These are phyloP conservation scores for Cryptococcus jaspeensis DNA, from an alignment of 1,284 basidiomycete species.

Conservation along the genomic window DNA sequence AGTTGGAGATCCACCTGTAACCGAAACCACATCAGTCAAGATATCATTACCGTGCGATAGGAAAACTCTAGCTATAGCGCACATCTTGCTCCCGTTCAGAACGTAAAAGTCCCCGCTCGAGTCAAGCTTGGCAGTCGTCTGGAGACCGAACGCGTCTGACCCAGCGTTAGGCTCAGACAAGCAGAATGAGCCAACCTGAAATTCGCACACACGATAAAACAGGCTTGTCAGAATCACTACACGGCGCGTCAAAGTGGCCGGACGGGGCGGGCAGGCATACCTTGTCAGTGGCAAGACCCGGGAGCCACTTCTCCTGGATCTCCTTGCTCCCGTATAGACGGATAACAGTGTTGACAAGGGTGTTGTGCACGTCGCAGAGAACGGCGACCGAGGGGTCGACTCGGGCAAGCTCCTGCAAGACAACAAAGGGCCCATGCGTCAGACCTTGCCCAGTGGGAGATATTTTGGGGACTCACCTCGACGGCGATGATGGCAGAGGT, in stretches of 20 bases:
- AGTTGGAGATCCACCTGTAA: slow-evolving; percentile 91
- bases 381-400: slow-evolving; percentile 96
- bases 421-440: background rate
- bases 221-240: background rate
- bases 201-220: no score
- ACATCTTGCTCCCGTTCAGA: slow-evolving; percentile 94
- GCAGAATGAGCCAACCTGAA: slow-evolving; percentile 90
- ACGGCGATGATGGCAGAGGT: slow-evolving; percentile 94
- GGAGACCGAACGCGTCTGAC: slow-evolving; percentile 94
- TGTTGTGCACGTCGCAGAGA: slow-evolving; percentile 97
- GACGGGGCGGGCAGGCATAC: no score
- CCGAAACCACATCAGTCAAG: background rate
- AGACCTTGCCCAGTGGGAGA: background rate
- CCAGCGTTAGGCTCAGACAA: slow-evolving; percentile 90
- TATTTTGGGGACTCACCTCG: slow-evolving; percentile 57
- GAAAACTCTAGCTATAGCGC: slow-evolving; percentile 21
- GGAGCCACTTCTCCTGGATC: slow-evolving; percentile 86
- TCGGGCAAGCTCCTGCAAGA: slow-evolving; percentile 74
- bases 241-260: slow-evolving; percentile 20
- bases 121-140: slow-evolving; percentile 86
- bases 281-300: slow-evolving; percentile 73
- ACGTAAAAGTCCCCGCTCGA: slow-evolving; percentile 71
- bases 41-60: background rate
- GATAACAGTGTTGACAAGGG: slow-evolving; percentile 92
- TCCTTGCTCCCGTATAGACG: slow-evolving; percentile 81